Percentiles rank a stretch among this genome's conserved stretches.
These are phyloP conservation scores for Coniochaeta hoffmannii DNA, from an alignment of 2,329 filamentous ascomycete species.

Conservation along the genomic window DNA sequence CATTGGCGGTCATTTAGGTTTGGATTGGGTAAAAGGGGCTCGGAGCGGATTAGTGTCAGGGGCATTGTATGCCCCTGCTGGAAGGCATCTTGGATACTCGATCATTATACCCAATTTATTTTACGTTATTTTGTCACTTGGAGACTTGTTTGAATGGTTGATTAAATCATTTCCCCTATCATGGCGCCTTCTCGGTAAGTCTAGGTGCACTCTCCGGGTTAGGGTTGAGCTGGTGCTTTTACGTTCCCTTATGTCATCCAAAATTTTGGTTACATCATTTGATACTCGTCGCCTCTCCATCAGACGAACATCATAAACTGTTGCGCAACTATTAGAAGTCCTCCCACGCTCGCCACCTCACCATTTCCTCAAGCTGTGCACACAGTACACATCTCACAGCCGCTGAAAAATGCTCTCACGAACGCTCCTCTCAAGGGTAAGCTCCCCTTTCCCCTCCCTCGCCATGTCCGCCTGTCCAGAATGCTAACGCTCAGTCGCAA, in stretches of 20 bases:
- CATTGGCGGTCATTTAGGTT: not conserved
- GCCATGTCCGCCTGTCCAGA: not conserved
- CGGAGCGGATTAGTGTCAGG: not conserved
- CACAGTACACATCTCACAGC: no score
- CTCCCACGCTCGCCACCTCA: not conserved
- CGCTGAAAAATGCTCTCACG: conserved; percentile 11
- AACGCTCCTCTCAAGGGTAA: conserved; percentile 14
- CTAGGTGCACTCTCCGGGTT: no score
- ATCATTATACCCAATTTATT: conserved; percentile 1
- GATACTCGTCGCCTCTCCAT: not conserved
- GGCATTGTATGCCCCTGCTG: not conserved
- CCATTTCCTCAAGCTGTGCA: not conserved
- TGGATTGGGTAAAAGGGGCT: not conserved
- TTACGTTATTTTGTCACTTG: no score
- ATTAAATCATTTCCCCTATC: no score
- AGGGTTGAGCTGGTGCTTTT: not conserved
- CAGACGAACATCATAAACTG: not conserved
- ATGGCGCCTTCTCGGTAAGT: no score
- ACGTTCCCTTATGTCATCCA: not conserved
- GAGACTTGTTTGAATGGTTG: no score
- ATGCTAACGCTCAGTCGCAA: not conserved
- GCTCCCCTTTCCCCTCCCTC: not conserved
- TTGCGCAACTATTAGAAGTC: not conserved
- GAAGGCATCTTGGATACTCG: not conserved
- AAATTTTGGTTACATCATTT: not conserved